Percentiles rank a stretch among this genome's conserved stretches.
phyloP scores from a whole-genome alignment of 1,284 basidiomycete genomes.

The Mixia osmundae region DNA sequence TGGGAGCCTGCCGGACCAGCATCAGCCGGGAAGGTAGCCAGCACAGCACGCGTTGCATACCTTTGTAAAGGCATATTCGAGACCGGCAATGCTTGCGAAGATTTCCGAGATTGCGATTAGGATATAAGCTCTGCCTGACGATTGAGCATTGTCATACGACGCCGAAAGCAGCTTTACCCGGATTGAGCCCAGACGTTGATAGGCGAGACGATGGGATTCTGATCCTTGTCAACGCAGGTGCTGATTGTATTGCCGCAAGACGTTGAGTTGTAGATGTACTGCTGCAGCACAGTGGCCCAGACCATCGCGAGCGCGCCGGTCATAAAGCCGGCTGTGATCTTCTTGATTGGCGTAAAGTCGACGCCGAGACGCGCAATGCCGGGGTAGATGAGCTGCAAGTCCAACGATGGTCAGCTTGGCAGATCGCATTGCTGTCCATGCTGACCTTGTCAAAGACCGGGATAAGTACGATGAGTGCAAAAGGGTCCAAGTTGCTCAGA shows the following conservation, averaged over 20 bases:
- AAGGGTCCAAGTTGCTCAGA: constrained; percentile 52
- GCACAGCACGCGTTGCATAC: constrained; percentile 13
- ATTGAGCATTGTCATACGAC: constrained; percentile 27
- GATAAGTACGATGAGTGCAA: constrained; percentile 33
- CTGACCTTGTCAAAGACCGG: constrained; percentile 7
- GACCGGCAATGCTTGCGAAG: constrained; percentile 51
- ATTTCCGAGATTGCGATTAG: constrained; percentile 33
- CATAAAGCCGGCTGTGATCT: constrained; percentile 50
- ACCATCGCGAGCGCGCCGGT: constrained; percentile 32
- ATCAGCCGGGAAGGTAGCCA: neutral
- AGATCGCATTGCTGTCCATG: constrained; percentile 9
- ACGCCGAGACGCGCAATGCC: constrained; percentile 37
- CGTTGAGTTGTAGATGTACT: constrained; percentile 47
- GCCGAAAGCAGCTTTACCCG: constrained; percentile 38
- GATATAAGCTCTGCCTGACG: constrained; percentile 15
- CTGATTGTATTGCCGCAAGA: constrained; percentile 37
- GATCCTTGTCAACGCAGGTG: constrained; percentile 28
- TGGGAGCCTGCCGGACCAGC: constrained; percentile 19
- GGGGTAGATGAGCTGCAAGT: constrained; percentile 37
- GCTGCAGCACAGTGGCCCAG: constrained; percentile 36
- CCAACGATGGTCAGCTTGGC: constrained; percentile 5
- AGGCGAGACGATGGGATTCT: too few relatives aligned
- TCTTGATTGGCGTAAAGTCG: constrained; percentile 47
- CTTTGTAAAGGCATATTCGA: constrained; percentile 74
- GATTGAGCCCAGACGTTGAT: constrained; percentile 51